Base-by-base conservation (phyloP, 2,329 filamentous ascomycete genomes). In the Cordyceps fumosorosea region DNA sequence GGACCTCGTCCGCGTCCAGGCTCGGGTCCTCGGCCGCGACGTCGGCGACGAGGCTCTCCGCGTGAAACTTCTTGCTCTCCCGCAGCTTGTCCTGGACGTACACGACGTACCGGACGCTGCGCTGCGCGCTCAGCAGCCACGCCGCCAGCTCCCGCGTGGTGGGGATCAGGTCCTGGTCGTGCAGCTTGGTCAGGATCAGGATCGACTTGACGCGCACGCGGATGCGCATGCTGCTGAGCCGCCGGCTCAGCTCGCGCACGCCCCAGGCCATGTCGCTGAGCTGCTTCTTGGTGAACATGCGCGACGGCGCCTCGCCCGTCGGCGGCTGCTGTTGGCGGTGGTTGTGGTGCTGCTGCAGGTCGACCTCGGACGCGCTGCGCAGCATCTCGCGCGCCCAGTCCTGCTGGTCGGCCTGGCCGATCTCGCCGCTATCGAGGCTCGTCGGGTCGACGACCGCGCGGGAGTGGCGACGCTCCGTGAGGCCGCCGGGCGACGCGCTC, bases 261-360 rank as follows among this genome's bases (percentile, higher is more conserved):
- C 93, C 93, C 86, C 93, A 93, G 0, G 93, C 93, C 93, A 99
- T 98, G 69, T 98, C 95, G 16, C 89, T 92, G 48, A 99, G 81
- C 75, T 99, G 91, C 73, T 90, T 92, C 78, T 98, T 98, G 1
- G 93, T 97, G 67, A 98, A 81, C 56, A 97, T 84, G n/a, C 93
- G 84, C 63, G 82, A 51, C 20, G 82, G 67, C 10, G 75, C 71
- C 29, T 74, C 71, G 32, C 57, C 34, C 48, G 6, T 10, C 34
- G 18, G 18, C 57, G 18, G 29, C 40, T 63, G 34, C 12, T 37
- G 34, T 8, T 37, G 34, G 2, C 11, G 34, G 11, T 74, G 65
- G 48, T 71, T 64, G 8, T 61, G 24, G n/a, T 65, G 51, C 26
- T 54, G 24, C 57, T 57, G 60, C 54, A 37, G 70, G 63, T 81